Conservation (phyloP, 2,329 filamentous ascomycete species). For the Paracoccidioides lutzii region DNA sequence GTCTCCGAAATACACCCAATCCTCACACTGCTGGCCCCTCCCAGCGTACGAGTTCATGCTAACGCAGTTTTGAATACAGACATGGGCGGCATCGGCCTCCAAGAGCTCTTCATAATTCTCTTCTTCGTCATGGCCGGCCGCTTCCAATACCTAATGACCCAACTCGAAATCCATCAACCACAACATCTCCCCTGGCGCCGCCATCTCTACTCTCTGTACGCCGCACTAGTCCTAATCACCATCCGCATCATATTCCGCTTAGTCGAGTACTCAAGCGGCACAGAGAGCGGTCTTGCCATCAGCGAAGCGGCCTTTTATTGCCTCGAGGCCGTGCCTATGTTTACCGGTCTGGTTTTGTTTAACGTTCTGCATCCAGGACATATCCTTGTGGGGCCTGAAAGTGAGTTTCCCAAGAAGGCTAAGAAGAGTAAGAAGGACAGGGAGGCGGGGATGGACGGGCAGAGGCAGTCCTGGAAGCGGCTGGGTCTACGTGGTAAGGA, state of each 20-base stretch:
- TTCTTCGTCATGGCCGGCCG: conserved; percentile 38
- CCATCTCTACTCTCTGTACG: conserved; percentile 41
- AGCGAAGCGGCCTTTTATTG: conserved; percentile 27
- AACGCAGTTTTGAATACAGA: conserved; percentile 6
- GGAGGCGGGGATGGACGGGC: neutral
- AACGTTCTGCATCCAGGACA: conserved; percentile 28
- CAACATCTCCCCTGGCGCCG: conserved; percentile 17
- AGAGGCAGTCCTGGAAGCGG: neutral
- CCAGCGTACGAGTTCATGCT: neutral
- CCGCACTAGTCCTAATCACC: conserved; percentile 38
- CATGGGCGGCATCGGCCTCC: conserved; percentile 32
- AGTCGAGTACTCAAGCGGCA: conserved; percentile 46
- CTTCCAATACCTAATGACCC: conserved; percentile 36
- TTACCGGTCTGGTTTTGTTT: conserved; percentile 23
- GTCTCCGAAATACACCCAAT: neutral
- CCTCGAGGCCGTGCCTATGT: conserved; percentile 31
- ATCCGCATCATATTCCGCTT: conserved; percentile 45
- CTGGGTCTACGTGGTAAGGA: neutral
- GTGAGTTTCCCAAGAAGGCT: conserved; percentile 18
- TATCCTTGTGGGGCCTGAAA: conserved; percentile 19
- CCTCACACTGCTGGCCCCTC: no score
- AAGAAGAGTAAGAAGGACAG: conserved; percentile 5
- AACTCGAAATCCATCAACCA: conserved; percentile 22
- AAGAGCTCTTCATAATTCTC: conserved; percentile 39
- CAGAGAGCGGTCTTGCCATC: conserved; percentile 28